Percentiles rank a stretch among this genome's conserved stretches.
Evolutionary conservation across 1,284 basidiomycete genomes (phyloP).

Genomic region (Takashimella tepidaria): DNA sequence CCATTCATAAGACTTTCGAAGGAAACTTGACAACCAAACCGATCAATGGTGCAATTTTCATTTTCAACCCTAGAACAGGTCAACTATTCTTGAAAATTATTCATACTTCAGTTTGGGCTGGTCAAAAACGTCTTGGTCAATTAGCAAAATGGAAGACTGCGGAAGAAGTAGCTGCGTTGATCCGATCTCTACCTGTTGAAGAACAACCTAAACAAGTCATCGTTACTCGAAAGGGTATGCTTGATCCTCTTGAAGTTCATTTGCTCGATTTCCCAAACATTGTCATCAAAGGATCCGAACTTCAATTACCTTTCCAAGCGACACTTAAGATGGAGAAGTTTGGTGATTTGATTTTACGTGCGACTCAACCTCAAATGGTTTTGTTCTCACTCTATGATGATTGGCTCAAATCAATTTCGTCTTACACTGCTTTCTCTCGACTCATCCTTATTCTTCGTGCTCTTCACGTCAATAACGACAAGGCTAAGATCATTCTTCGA

Average conservation of each 20-base stretch:
- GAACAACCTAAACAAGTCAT: slow-evolving; percentile 99
- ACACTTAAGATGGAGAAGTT: slow-evolving; percentile 99
- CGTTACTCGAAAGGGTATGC: slow-evolving; percentile 99
- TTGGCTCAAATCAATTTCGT: slow-evolving; percentile 98
- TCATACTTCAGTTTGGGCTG: slow-evolving; percentile 99
- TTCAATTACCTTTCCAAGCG: slow-evolving; percentile 98
- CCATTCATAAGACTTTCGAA: slow-evolving; percentile 99
- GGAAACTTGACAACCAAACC: slow-evolving; percentile 99
- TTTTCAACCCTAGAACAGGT: slow-evolving; percentile 98
- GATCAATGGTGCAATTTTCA: slow-evolving; percentile 99
- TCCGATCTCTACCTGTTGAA: slow-evolving; percentile 94
- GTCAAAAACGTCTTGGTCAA: slow-evolving; percentile 99
- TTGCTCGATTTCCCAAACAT: slow-evolving; percentile 99
- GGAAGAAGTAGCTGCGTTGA: slow-evolving; percentile 97
- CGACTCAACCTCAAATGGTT: slow-evolving; percentile 52
- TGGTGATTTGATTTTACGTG: slow-evolving; percentile 81
- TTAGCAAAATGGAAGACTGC: slow-evolving; percentile 97
- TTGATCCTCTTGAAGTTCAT: slow-evolving; percentile 96
- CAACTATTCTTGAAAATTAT: slow-evolving; percentile 99
- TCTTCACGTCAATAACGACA: slow-evolving; percentile 98
- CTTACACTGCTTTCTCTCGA: slow-evolving; percentile 98
- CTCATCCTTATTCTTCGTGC: slow-evolving; percentile 92
- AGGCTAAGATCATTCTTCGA: slow-evolving; percentile 91
- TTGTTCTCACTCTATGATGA: slow-evolving; percentile 98
- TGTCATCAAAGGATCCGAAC: slow-evolving; percentile 97